Evolutionary conservation across 176 grass and related monocot species (phyloP).

Genomic region (Chloris gayana): DNA sequence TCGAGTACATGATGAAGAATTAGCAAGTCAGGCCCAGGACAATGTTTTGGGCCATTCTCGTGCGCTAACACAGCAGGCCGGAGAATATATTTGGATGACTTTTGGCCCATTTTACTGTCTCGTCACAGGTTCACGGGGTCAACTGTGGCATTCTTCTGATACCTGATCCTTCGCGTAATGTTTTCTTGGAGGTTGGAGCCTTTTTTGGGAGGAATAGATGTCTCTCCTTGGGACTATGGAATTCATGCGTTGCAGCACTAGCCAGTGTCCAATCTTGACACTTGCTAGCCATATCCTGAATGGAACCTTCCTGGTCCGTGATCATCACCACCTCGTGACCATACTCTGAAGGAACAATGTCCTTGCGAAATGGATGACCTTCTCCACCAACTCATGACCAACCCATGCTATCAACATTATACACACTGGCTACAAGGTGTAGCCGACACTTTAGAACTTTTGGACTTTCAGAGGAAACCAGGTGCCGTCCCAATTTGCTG

Average conservation of each 20-base stretch:
- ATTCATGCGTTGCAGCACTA: too few species aligned
- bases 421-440: background rate
- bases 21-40: too few species aligned
- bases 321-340: background rate
- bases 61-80: too few species aligned
- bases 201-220: background rate
- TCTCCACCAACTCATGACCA: constrained; percentile 6
- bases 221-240: background rate
- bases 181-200: background rate
- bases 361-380: constrained; percentile 10
- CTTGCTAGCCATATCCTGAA: background rate
- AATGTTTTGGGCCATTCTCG: too few species aligned
- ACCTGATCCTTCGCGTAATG: background rate
- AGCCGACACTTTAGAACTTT: background rate
- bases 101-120: background rate
- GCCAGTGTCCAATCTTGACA: background rate
- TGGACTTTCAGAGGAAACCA: constrained; percentile 3
- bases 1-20: too few species aligned
- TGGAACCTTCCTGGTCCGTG: background rate
- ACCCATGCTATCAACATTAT: too few species aligned
- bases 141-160: too few species aligned
- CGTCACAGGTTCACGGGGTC: too few species aligned
- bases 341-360: constrained; percentile 6
- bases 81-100: background rate
- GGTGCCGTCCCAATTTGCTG: background rate